These are phyloP conservation scores for Apophysomyces elegans DNA, from an alignment of 371 early-diverging fungal species.

Conservation along the genomic window DNA sequence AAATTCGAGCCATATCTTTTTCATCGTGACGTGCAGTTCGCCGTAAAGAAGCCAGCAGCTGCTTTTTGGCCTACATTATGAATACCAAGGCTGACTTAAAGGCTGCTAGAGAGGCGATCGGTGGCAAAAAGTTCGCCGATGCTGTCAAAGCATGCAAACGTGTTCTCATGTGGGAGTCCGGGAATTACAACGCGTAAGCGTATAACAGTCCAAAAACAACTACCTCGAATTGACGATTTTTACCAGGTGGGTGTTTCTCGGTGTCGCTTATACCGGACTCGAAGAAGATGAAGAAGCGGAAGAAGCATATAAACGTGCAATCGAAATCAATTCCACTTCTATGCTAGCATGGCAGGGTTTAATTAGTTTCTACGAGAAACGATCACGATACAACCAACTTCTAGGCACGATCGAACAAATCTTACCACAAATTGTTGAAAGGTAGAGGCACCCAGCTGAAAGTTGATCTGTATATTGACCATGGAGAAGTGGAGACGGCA, in stretches of 20 bases:
- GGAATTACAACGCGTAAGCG: conserved; percentile 81
- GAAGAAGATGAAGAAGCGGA: conserved; percentile 69
- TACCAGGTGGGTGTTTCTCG: conserved; percentile 73
- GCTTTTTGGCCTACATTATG: conserved; percentile 28
- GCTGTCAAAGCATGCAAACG: conserved; percentile 73
- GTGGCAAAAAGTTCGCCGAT: conserved; percentile 70
- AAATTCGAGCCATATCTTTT: too few species aligned
- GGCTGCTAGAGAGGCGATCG: conserved; percentile 78
- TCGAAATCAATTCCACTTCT: conserved; percentile 58
- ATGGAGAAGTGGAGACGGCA: conserved; percentile 51
- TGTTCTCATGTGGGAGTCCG: conserved; percentile 72
- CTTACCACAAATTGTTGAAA: conserved; percentile 32
- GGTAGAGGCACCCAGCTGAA: conserved; percentile 17
- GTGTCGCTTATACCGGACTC: conserved; percentile 75
- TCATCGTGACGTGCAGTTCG: too few species aligned
- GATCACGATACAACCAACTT: conserved; percentile 45
- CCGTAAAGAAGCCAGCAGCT: too few species aligned
- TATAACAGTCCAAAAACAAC: not conserved
- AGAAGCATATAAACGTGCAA: conserved; percentile 71
- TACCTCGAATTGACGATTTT: not conserved
- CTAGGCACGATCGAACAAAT: conserved; percentile 48
- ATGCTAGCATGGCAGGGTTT: conserved; percentile 83
- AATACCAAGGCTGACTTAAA: conserved; percentile 75
- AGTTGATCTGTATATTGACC: conserved; percentile 10
- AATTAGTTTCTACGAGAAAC: conserved; percentile 64